phyloP scores from a whole-genome alignment of 768 basidiomycete species.

The Lactifluus rugatus region DNA sequence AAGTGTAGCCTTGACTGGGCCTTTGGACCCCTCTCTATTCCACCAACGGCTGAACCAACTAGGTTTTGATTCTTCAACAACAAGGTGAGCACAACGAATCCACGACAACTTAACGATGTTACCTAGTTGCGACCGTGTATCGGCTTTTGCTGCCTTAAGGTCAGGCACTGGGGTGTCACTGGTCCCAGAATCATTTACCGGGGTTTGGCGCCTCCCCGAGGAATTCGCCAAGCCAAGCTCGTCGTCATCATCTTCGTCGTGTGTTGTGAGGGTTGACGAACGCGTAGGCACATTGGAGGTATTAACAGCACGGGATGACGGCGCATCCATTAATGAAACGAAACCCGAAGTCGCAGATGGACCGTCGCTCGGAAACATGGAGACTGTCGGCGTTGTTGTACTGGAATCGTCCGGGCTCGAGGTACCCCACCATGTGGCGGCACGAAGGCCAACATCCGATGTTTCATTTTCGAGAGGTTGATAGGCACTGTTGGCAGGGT shows the following conservation, averaged over 20 bases:
- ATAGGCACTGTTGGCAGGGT: neutral
- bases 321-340: constrained; percentile 72
- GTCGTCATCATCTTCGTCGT: constrained; percentile 61
- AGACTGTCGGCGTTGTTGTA: constrained; percentile 54
- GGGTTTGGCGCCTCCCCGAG: constrained; percentile 31
- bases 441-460: neutral
- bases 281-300: constrained; percentile 14
- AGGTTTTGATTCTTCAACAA: constrained; percentile 11
- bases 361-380: constrained; percentile 48
- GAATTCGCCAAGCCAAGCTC: constrained; percentile 88
- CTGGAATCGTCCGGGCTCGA: constrained; percentile 30
- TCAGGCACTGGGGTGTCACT: constrained; percentile 22
- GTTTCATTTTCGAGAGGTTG: neutral
- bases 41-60: constrained; percentile 80
- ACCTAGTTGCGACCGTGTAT: constrained; percentile 28
- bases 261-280: constrained; percentile 15
- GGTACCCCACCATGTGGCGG: constrained; percentile 53
- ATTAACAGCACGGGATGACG: constrained; percentile 30
- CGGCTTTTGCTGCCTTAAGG: constrained; percentile 6
- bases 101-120: neutral
- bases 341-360: constrained; percentile 32
- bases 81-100: neutral
- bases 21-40: constrained; percentile 54
- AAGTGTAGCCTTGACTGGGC: constrained; percentile 82
- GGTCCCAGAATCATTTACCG: constrained; percentile 24